Conservation (phyloP, 2,329 filamentous ascomycete genomes). For the Fusarium newnesense region DNA sequence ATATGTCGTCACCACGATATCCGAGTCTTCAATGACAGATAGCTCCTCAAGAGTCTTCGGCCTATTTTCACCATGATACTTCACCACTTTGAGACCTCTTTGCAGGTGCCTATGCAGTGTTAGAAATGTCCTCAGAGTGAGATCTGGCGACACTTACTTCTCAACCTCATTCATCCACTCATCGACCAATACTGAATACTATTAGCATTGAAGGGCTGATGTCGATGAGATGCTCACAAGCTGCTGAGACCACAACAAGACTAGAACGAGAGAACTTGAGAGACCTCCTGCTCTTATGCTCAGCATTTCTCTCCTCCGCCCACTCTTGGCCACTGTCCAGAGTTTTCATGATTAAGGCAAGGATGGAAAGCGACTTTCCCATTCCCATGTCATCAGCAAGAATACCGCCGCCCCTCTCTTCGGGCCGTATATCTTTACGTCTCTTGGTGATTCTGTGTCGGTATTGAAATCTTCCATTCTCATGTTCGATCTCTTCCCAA, state of each 20-base stretch:
- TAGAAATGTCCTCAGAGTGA: fast-evolving
- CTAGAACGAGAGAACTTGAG: not conserved
- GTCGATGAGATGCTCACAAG: not conserved
- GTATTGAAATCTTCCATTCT: not conserved
- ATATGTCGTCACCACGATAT: constrained; percentile 10
- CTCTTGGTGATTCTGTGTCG: constrained; percentile 6
- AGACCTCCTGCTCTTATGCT: not conserved
- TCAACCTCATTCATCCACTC: constrained; percentile 13
- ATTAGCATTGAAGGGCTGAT: too few species aligned
- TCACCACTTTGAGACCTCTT: not conserved
- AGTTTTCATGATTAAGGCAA: constrained; percentile 7
- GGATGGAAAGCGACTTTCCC: constrained; percentile 9
- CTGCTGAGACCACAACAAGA: not conserved
- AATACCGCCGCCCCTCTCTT: not conserved
- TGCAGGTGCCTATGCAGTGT: not conserved
- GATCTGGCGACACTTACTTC: not conserved
- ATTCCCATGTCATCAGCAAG: constrained; percentile 17
- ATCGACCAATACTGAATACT: not conserved
- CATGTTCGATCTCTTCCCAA: not conserved
- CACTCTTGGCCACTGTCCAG: not conserved
- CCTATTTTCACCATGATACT: not conserved
- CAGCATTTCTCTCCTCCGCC: not conserved
- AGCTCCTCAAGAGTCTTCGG: not conserved
- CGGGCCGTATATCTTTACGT: not conserved
- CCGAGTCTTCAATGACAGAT: not conserved